phyloP scores from a whole-genome alignment of 176 grass and related monocot genomes.

The Triticum dicoccoides region DNA sequence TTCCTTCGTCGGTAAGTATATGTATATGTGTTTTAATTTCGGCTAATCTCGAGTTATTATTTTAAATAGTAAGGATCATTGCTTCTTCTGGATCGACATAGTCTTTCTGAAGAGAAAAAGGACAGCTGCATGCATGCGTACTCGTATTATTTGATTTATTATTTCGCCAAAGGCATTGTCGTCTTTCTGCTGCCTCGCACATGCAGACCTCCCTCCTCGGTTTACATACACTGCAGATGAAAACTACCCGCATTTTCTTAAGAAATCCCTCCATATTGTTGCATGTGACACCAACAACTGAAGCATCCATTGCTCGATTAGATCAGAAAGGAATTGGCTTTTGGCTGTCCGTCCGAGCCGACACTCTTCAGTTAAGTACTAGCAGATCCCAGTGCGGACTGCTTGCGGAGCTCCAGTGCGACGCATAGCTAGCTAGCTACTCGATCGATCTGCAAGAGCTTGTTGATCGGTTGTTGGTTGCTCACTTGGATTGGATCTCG shows the following conservation, averaged over 20 bases:
- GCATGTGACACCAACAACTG: conserved; percentile 9
- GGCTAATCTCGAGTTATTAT: too few relatives aligned
- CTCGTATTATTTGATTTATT: not conserved
- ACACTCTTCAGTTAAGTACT: not conserved
- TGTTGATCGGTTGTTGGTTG: not conserved
- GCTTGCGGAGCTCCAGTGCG: not conserved
- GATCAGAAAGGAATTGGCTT: not conserved
- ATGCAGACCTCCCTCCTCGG: not conserved
- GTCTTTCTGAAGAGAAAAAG: not conserved
- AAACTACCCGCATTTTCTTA: not conserved
- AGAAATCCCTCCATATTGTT: not conserved
- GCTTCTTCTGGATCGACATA: not conserved
- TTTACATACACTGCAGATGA: not conserved
- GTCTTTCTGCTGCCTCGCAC: not conserved
- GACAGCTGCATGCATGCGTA: not conserved
- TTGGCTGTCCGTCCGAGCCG: not conserved
- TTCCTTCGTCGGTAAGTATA: too few relatives aligned
- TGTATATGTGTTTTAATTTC: too few relatives aligned
- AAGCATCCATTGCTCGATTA: not conserved
- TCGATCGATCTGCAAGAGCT: not conserved
- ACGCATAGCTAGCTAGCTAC: not conserved
- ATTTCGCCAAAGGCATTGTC: not conserved
- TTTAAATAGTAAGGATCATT: not conserved
- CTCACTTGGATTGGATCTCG: not conserved
- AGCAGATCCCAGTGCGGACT: not conserved